These are phyloP conservation scores for Neostapfia colusana DNA, from an alignment of 176 grass and related monocot genomes.

Conservation along the genomic window DNA sequence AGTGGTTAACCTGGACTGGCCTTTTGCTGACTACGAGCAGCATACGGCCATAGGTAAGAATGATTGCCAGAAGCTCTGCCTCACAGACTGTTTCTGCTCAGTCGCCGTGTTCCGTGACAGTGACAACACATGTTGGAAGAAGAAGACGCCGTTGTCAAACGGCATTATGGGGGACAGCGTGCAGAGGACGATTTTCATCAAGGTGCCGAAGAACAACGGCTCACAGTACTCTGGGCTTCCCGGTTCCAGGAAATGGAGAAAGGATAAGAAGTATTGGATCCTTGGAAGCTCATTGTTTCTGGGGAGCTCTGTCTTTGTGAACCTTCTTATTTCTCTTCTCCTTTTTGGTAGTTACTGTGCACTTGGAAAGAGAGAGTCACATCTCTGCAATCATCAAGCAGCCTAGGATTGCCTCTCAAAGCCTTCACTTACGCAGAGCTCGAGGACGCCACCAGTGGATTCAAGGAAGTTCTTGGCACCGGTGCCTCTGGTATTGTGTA, in stretches of 20 bases:
- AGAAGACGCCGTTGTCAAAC: constrained; percentile 55
- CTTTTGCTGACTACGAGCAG: constrained; percentile 37
- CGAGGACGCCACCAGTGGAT: constrained; percentile 38
- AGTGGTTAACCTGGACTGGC: constrained; percentile 23
- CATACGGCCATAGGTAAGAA: constrained; percentile 5
- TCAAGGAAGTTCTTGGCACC: constrained; percentile 45
- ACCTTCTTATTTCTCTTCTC: constrained; percentile 27
- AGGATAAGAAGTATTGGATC: constrained; percentile 35
- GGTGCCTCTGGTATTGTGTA: constrained; percentile 52
- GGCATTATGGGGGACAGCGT: background rate
- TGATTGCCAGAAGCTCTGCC: constrained; percentile 36
- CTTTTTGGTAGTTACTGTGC: constrained; percentile 9
- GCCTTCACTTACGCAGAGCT: constrained; percentile 46
- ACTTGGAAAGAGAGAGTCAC: constrained; percentile 18
- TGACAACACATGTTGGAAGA: constrained; percentile 45
- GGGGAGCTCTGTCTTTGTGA: constrained; percentile 39
- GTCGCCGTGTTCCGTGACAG: constrained; percentile 5
- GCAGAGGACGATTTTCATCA: constrained; percentile 34
- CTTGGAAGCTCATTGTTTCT: constrained; percentile 40
- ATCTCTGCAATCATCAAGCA: background rate
- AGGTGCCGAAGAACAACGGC: constrained; percentile 41
- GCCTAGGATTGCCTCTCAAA: constrained; percentile 25
- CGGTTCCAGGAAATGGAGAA: background rate
- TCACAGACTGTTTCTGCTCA: constrained; percentile 55
- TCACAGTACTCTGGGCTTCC: background rate